Base-by-base conservation (phyloP, 2,329 filamentous ascomycete species). In the Coccinonectria pachysandricola region DNA sequence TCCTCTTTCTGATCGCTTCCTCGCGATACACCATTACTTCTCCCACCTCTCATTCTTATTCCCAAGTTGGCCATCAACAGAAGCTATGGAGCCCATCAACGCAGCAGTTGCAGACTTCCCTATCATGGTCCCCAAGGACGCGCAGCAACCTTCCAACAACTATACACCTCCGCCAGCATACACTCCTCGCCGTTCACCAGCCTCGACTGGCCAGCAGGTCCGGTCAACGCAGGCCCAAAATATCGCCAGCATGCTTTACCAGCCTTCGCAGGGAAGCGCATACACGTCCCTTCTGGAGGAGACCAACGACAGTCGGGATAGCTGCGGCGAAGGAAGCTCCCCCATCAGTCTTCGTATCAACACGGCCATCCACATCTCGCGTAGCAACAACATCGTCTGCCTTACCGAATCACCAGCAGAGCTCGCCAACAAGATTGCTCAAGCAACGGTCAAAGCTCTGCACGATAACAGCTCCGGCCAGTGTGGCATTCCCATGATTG, bases 331-430 rank as follows among this genome's bases (percentile, higher is more conserved):
- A 18, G 40, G 45, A 7, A 36, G 47, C 22, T 56, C 57, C 2
- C 49, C 62, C 24, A 57, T 71, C 31, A 53, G 47, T 24, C 46
- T 74, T 22, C 52, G 49, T 10, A 63, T 75, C 50, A 60, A 62
- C 38, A 59, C 62, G 10, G 56, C 62, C 1, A 45, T 71, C 40
- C 52, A 41, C 32, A 52, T 74, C 38, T 48, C 49, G 19, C 61
- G 59, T 34, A 55, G 56, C 46, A 53, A 61, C 46, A 75, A 74
- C 45, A 43, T 66, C 24, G 48, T 70, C 23, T 58, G 60, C 12
- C 43, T 68, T 12, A 40, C 50, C 1, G 43, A 55, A 4, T 53
- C 58, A 5, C 53, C 60, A 2, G 45, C 55, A 5, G 46, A 49
- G 4, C 53, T 57, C 23, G 60, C 63, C 43, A 43, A 54, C 40